Percentiles rank a stretch among this genome's conserved stretches.
Evolutionary conservation across 306 rosid species (phyloP).

Genomic region (Vigna angularis): DNA sequence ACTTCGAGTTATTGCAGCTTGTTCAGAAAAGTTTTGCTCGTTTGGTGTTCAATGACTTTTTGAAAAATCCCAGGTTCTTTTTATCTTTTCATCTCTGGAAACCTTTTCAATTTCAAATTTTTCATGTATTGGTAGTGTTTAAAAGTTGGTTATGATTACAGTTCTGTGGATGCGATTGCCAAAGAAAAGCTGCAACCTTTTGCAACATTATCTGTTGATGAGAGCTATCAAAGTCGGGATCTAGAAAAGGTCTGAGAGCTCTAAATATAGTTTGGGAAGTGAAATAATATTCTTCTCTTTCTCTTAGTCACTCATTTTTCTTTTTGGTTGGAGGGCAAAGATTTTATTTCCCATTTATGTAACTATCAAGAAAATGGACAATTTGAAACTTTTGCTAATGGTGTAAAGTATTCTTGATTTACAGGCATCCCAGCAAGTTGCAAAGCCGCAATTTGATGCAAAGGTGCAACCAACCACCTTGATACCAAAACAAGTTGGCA

Average conservation of each 20-base stretch:
- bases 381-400: constrained; percentile 34
- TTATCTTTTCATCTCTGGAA: constrained; percentile 28
- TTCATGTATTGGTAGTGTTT: constrained; percentile 4
- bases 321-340: background rate
- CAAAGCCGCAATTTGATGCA: constrained; percentile 68
- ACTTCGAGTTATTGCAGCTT: constrained; percentile 63
- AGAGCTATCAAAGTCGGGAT: constrained; percentile 85
- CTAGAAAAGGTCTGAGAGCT: constrained; percentile 68
- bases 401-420: constrained; percentile 35
- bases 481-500: constrained; percentile 90
- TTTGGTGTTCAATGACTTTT: constrained; percentile 70
- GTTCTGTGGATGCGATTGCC: constrained; percentile 67
- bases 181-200: constrained; percentile 78
- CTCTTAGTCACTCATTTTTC: constrained; percentile 12
- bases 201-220: constrained; percentile 62
- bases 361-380: constrained; percentile 19
- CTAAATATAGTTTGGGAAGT: constrained; percentile 3
- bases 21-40: constrained; percentile 95
- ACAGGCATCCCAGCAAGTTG: constrained; percentile 80
- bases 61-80: constrained; percentile 71
- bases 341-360: constrained; percentile 10
- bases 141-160: constrained; percentile 48
- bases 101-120: background rate
- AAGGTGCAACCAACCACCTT: constrained; percentile 88
- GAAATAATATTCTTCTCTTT: background rate